Base-by-base conservation (phyloP, 2,329 filamentous ascomycete genomes). In the Cladosporium sp. region DNA sequence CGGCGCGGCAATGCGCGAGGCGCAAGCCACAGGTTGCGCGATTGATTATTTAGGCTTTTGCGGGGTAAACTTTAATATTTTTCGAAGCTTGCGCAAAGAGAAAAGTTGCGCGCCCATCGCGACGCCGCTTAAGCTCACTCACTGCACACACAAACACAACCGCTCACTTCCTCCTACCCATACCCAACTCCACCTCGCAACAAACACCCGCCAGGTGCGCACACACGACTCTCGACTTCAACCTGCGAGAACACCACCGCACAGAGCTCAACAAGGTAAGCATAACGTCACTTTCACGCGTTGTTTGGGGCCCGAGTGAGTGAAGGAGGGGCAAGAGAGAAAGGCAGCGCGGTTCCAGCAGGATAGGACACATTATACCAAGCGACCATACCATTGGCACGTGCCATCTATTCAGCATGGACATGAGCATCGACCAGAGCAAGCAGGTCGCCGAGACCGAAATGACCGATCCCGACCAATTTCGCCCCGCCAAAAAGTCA, bases 381-480 rank as follows among this genome's bases (percentile, higher is more conserved):
- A 28, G 22, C 22, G 22, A 28, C 7, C 22, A 3, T 5, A 28
- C 22, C 22, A 7, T 28, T 28, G 22, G 22, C 22, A 28, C 22
- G 22, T 28, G 22, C 22, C 22, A 5, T 28, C 5, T 7, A 28
- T 28, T 7, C 4, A 50, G 9, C 16, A 50, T 50, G 48, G 48
- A 50, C 9, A 43, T 50, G 40, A 50, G 40, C 41, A 40, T 32
- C n/a, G 34, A 50, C 18, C 40, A 40, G 16, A 31, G 31, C 48
- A 31, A 37, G 31, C 48, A 50, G 48, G 40, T 50, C 48, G 40
- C 48, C 32, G 48, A 50, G 40, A 40, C 48, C 40, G 48, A 50
- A 18, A 50, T 50, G 48, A 33, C 48, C 18, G 48, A 50, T 38
- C 16, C 31, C 18, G 48, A 50, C 40, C 48, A 50, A 19, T 50